Conservation (phyloP, 208 protist species). For the Crithidia expoeki region DNA sequence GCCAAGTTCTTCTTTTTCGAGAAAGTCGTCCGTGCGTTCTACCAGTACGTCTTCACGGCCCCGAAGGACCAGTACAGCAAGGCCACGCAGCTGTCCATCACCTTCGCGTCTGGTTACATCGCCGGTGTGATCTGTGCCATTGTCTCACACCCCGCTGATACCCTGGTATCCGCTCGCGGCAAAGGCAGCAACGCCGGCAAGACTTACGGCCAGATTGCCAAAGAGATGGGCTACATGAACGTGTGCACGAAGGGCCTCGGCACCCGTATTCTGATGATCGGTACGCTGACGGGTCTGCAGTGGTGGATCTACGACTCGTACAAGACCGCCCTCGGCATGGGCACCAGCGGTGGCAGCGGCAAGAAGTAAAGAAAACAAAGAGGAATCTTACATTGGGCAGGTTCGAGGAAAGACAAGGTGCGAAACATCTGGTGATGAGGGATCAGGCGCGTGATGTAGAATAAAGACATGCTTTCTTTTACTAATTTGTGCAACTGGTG, state of each 20-base stretch:
- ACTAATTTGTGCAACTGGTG: too few relatives aligned
- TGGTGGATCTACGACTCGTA: conserved; percentile 94
- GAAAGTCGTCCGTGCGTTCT: conserved; percentile 83
- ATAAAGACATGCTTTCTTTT: too few relatives aligned
- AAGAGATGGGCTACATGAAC: conserved; percentile 84
- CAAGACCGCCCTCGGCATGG: conserved; percentile 68
- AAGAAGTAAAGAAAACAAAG: conserved; percentile 39
- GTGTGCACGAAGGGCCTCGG: conserved; percentile 92
- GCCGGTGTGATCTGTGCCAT: conserved; percentile 95
- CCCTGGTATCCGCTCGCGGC: conserved; percentile 91
- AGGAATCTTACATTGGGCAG: too few relatives aligned
- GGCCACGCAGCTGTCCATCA: conserved; percentile 86
- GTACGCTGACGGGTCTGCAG: conserved; percentile 96
- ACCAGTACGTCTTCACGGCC: conserved; percentile 83
- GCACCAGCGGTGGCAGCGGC: conserved; percentile 48
- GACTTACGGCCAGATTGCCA: conserved; percentile 79
- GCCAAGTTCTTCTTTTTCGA: conserved; percentile 96
- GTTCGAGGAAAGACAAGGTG: too few relatives aligned
- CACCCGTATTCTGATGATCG: conserved; percentile 97
- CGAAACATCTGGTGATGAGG: too few relatives aligned
- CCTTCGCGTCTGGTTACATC: conserved; percentile 94
- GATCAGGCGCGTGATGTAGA: too few relatives aligned
- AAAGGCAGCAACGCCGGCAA: conserved; percentile 87
- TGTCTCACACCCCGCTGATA: conserved; percentile 97
- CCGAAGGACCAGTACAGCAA: conserved; percentile 83